Evolutionary conservation across 2,329 filamentous ascomycete species (phyloP).

Genomic region (Dendryphion nanum): DNA sequence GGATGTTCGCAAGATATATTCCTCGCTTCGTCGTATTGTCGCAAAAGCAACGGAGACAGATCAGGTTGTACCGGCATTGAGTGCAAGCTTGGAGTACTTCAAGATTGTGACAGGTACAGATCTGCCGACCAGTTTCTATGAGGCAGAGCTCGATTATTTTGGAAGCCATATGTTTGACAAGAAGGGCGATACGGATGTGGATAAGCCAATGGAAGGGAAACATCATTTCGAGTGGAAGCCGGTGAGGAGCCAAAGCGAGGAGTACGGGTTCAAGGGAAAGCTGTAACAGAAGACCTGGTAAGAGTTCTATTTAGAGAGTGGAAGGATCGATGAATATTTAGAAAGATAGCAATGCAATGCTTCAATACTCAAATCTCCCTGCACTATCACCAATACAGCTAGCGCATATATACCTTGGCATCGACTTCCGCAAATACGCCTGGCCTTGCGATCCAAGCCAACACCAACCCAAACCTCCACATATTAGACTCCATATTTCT

Average conservation of each 20-base stretch:
- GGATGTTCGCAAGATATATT: conserved; percentile 54
- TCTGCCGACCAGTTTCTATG: conserved; percentile 61
- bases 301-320: too few species aligned
- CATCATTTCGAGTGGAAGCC: conserved; percentile 65
- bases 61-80: conserved; percentile 59
- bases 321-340: too few species aligned
- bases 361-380: too few species aligned
- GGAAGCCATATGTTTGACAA: conserved; percentile 66
- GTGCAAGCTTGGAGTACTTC: conserved; percentile 64
- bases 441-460: conserved; percentile 6
- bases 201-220: conserved; percentile 55
- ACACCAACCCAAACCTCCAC: conserved; percentile 3
- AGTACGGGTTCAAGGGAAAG: too few species aligned
- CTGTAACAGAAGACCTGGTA: too few species aligned
- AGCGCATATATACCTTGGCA: not conserved
- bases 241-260: conserved; percentile 21
- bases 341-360: too few species aligned
- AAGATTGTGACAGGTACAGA: conserved; percentile 62
- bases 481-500: not conserved
- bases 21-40: conserved; percentile 56
- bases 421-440: conserved; percentile 1
- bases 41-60: conserved; percentile 56
- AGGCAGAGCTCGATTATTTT: conserved; percentile 71
- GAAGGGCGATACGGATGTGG: conserved; percentile 51
- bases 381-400: too few species aligned